Percentiles rank a stretch among this genome's conserved stretches.
Evolutionary conservation across 306 rosid species (phyloP).

Genomic region (Myrica gale): DNA sequence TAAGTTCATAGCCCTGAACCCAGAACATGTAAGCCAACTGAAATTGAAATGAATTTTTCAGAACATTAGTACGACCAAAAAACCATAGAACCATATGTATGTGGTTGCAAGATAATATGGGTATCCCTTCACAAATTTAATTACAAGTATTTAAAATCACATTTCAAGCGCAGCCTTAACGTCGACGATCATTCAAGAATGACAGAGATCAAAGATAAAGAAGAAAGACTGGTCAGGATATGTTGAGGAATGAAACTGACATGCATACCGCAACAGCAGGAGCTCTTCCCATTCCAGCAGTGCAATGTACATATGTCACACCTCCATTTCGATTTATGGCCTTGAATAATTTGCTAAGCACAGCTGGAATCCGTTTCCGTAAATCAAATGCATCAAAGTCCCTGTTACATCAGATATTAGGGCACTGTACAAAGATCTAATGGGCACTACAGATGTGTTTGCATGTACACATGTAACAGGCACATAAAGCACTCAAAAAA

Average conservation of each 20-base stretch:
- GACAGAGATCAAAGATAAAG: neutral
- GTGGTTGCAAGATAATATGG: conserved; percentile 1
- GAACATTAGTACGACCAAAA: conserved; percentile 20
- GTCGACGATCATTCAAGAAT: neutral
- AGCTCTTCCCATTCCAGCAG: conserved; percentile 99
- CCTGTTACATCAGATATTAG: conserved; percentile 52
- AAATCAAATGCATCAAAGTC: conserved; percentile 90
- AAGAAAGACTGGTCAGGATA: conserved; percentile 6
- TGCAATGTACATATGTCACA: conserved; percentile 86
- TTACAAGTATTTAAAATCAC: conserved; percentile 7
- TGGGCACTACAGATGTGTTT: conserved; percentile 11
- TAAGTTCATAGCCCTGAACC: conserved; percentile 78
- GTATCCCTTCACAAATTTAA: conserved; percentile 3
- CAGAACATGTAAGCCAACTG: conserved; percentile 97
- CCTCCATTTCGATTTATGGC: conserved; percentile 81
- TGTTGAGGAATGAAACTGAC: conserved; percentile 24
- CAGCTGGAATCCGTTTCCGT: conserved; percentile 76
- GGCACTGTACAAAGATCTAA: conserved; percentile 25
- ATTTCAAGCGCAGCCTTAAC: conserved; percentile 4
- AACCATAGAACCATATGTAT: conserved; percentile 7
- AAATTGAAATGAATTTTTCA: conserved; percentile 37
- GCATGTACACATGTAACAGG: neutral
- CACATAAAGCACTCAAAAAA: conserved; percentile 12
- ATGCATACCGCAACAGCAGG: conserved; percentile 77
- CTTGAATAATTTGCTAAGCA: conserved; percentile 68